Base-by-base conservation (phyloP, 2,329 filamentous ascomycete genomes). In the Xylariales sp. region DNA sequence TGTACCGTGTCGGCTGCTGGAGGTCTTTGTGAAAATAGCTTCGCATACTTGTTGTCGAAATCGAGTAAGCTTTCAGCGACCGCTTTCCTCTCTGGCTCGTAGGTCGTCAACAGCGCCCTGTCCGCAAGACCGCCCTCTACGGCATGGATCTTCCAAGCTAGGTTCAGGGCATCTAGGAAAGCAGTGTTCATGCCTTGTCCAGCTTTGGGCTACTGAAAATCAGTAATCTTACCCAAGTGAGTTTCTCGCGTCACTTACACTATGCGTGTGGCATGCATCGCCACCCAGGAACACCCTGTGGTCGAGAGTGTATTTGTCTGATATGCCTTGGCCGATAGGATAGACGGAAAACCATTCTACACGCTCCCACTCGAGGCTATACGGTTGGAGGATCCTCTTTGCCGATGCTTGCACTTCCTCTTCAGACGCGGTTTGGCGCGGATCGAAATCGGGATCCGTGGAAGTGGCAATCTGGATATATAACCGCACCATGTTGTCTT, bases 121-220 rank as follows among this genome's bases (percentile, higher is more conserved):
- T 81, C 68, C 1, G 88, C 87, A 51, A 95, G 87, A 10, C 88
- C 88, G 19, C 76, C 74, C 59, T 95, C 89, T 8, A 96, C 91
- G 25, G 86, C 82, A 59, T 95, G 90, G 38, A 96, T 86, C 69
- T 97, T 97, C 90, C 90, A 97, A 6, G 90, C 90, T 29, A 97
- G 72, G 62, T 96, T 97, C 46, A 88, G 78, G 1, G 88, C 88
- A 51, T 91, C 85, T 38, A 86, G 69, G 64, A 88, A 88, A 3
- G 83, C 84, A 0, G 84, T 85, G 55, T 88, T 88, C 85, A 88
- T 88, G 21, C 84, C 84, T 61, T 88, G 84, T 1, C 84, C 84
- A 22, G 84, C 84, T 68, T 87, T 88, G 27, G 84, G 84, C 76
- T 80, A 54, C 74, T 70, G 35, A 74, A 62, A n/a, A 38, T 51